Conservation (phyloP, 352 stramenopile species). For the Pythium dissotocum region DNA sequence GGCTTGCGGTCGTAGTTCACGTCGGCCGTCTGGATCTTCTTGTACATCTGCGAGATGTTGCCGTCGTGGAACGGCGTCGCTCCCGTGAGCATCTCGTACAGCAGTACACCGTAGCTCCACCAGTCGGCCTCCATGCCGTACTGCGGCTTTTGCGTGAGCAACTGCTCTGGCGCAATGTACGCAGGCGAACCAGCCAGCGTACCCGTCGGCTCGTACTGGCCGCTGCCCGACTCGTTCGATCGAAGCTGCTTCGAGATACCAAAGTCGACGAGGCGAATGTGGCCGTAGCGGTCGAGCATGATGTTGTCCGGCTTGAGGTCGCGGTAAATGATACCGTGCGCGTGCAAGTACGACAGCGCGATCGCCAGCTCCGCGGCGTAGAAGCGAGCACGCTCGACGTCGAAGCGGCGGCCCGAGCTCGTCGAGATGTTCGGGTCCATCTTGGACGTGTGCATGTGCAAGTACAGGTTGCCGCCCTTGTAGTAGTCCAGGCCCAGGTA, state of each 20-base stretch:
- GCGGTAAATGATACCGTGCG: conserved; percentile 85
- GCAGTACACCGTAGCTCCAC: conserved; percentile 90
- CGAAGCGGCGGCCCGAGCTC: conserved; percentile 69
- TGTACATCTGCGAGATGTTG: conserved; percentile 88
- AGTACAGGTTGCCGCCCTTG: conserved; percentile 83
- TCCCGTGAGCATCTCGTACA: conserved; percentile 91
- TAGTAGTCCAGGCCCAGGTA: conserved; percentile 86
- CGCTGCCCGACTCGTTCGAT: conserved; percentile 25
- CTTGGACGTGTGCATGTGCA: conserved; percentile 82
- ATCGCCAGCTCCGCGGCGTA: conserved; percentile 88
- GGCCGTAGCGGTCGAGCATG: conserved; percentile 85
- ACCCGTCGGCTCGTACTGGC: conserved; percentile 62
- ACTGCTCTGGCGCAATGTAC: conserved; percentile 85
- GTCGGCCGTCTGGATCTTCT: conserved; percentile 87
- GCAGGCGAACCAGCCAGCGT: conserved; percentile 80
- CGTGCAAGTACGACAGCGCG: conserved; percentile 86
- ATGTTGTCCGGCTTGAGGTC: conserved; percentile 90
- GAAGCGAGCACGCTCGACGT: conserved; percentile 71
- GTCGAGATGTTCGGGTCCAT: conserved; percentile 78
- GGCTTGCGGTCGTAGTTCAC: conserved; percentile 79
- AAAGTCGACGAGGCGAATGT: conserved; percentile 90
- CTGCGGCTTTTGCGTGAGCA: conserved; percentile 78
- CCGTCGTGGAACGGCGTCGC: conserved; percentile 87
- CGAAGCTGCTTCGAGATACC: conserved; percentile 87
- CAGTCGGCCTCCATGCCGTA: conserved; percentile 90